Evolutionary conservation across 768 basidiomycete species (phyloP), one percentile per base, ranked within the genome.

Genomic region (Cystobasidium onofrii): DNA sequence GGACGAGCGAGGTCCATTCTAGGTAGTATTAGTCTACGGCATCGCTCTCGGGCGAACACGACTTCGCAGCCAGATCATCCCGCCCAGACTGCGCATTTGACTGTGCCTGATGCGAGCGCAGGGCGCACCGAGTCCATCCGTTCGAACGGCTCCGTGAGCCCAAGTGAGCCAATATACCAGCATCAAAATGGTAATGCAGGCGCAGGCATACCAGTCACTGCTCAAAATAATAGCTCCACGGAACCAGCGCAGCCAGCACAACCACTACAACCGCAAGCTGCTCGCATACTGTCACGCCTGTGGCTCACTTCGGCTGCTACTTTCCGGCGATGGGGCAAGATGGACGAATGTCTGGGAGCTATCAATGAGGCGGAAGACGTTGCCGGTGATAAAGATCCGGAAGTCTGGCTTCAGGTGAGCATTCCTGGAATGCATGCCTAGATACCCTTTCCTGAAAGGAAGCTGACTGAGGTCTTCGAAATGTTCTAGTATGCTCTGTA

Each of bases 271-370:
- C 65, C 65, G 17, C 55, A 36, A 41, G 69, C 69, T 31, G 69
- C 69, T 27, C 54, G 69, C 12, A 36, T 60, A 33, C 69, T 71
- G n/a, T 60, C 69, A 15, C 33, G 44, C 1, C 41, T 97, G 7
- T 99, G 96, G 96, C 82, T 96, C 4, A 91, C 92, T 86, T 90
- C 89, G 7, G 91, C 95, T 0, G 92, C 96, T 18, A 96, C 91
- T 0, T 98, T 97, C 83, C 84, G 96, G 57, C 83, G 96, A 74
- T 83, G 90, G 69, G 91, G 91, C 13, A 92, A 92, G 82, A 85
- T 91, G 67, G 94, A 96, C 73, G 91, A 97, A 78, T 88, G 90
- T 0, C 87, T 87, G 64, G 94, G 88, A 13, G 89, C 95, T 1
- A 92, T 98, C 55, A 91, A 92, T 79, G 95, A 99, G 81, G 96